Conservation (phyloP, 2,329 filamentous ascomycete species). For the Fusarium ramigenum region DNA sequence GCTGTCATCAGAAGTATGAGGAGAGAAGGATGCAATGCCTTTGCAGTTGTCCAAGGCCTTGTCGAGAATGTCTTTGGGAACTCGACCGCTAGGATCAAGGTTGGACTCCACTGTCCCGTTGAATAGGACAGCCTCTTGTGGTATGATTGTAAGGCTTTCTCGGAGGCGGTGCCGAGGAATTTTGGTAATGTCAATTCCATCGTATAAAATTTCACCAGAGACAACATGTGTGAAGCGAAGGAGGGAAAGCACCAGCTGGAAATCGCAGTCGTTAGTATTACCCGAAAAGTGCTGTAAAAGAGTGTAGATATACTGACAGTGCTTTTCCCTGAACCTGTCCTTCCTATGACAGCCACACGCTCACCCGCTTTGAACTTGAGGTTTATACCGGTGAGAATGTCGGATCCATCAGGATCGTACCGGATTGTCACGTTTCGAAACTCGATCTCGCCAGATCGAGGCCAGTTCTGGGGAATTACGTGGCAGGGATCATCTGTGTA, state of each 20-base stretch:
- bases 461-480: slow-evolving; percentile 56
- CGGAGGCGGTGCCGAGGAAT: slow-evolving; percentile 61
- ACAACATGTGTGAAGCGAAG: slow-evolving; percentile 63
- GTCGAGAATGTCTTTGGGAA: slow-evolving; percentile 62
- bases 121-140: slow-evolving; percentile 67
- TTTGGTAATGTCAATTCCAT: slow-evolving; percentile 64
- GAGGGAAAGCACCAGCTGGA: slow-evolving; percentile 61
- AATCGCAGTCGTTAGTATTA: slow-evolving; percentile 13
- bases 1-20: slow-evolving; percentile 49
- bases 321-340: slow-evolving; percentile 85
- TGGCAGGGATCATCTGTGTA: slow-evolving; percentile 53
- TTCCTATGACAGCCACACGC: slow-evolving; percentile 81
- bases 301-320: slow-evolving; percentile 64
- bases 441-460: slow-evolving; percentile 58
- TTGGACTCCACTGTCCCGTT: slow-evolving; percentile 64
- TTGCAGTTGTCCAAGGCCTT: slow-evolving; percentile 70
- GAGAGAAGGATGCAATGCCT: slow-evolving; percentile 63
- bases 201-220: slow-evolving; percentile 63
- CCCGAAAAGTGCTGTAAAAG: not conserved
- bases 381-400: slow-evolving; percentile 61
- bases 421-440: slow-evolving; percentile 62
- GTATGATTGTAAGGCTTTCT: slow-evolving; percentile 65
- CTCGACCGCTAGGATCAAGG: slow-evolving; percentile 70
- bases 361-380: slow-evolving; percentile 71
- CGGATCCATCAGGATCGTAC: slow-evolving; percentile 56